Evolutionary conservation across 495 filamentous ascomycete species (phyloP).

Genomic region (Halenospora varia): DNA sequence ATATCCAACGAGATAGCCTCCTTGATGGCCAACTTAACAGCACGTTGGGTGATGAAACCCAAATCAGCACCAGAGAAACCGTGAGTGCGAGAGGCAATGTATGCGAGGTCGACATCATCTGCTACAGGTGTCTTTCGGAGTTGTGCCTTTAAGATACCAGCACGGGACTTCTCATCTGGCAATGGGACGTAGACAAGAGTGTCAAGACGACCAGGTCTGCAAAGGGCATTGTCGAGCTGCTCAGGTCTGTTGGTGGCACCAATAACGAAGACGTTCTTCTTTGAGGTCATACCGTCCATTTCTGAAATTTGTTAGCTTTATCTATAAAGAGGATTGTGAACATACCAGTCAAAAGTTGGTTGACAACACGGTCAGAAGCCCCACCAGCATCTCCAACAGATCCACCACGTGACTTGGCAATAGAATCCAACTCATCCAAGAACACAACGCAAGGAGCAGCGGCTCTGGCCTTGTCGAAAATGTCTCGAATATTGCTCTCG

Average conservation of each 20-base stretch:
- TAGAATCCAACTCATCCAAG: constrained; percentile 97
- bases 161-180: constrained; percentile 83
- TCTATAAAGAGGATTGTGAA: constrained; percentile 14
- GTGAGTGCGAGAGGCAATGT: constrained; percentile 95
- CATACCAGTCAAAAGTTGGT: constrained; percentile 96
- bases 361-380: constrained; percentile 98
- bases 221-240: constrained; percentile 95
- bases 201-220: constrained; percentile 97
- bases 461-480: constrained; percentile 99
- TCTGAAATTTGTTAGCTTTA: constrained; percentile 56
- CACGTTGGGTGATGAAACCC: constrained; percentile 97
- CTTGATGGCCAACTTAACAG: constrained; percentile 99
- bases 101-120: constrained; percentile 78
- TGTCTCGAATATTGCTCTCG: constrained; percentile 98
- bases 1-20: constrained; percentile 89
- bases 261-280: constrained; percentile 99
- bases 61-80: constrained; percentile 99
- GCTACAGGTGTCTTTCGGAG: constrained; percentile 97
- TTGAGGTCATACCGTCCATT: constrained; percentile 99
- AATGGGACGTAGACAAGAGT: constrained; percentile 97
- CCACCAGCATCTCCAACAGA: constrained; percentile 95
- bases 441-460: constrained; percentile 98
- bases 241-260: constrained; percentile 98
- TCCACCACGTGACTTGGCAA: constrained; percentile 98
- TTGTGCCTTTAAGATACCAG: constrained; percentile 88